These are phyloP conservation scores for Fusarium vanettenii DNA, from an alignment of 2,329 filamentous ascomycete genomes.

Conservation along the genomic window DNA sequence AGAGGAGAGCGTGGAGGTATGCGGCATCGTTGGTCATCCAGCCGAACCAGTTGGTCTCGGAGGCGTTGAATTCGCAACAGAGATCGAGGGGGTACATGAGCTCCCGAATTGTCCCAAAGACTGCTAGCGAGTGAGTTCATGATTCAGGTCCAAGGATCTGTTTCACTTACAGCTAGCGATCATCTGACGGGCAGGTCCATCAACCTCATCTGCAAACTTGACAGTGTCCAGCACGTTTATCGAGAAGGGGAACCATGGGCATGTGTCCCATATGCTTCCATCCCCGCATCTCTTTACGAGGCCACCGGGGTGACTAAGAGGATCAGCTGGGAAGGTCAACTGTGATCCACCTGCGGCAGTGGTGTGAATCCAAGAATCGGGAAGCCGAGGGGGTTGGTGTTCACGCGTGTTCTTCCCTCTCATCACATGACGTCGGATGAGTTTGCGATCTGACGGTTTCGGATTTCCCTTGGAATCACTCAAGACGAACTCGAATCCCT, in stretches of 20 bases:
- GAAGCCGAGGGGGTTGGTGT: neutral
- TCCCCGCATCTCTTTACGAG: neutral
- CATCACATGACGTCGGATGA: constrained; percentile 46
- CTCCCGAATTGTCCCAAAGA: neutral
- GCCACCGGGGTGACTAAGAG: neutral
- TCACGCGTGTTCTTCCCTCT: constrained; percentile 39
- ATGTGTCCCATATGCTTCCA: neutral
- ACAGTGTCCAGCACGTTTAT: neutral
- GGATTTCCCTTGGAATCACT: constrained; percentile 40
- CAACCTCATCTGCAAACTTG: neutral
- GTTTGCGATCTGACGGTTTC: constrained; percentile 37
- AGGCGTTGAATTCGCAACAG: neutral
- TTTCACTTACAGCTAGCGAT: neutral
- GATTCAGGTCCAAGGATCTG: neutral
- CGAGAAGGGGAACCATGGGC: neutral
- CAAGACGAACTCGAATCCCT: constrained; percentile 43
- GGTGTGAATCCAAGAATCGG: neutral
- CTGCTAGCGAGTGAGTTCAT: neutral
- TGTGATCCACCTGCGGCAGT: neutral
- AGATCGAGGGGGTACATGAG: neutral
- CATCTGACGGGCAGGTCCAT: neutral
- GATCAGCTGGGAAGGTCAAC: neutral
- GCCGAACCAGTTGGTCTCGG: neutral
- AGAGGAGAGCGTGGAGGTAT: neutral
- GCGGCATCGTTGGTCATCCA: neutral